Base-by-base conservation (phyloP, 495 filamentous ascomycete genomes). In the Talaromyces liani region DNA sequence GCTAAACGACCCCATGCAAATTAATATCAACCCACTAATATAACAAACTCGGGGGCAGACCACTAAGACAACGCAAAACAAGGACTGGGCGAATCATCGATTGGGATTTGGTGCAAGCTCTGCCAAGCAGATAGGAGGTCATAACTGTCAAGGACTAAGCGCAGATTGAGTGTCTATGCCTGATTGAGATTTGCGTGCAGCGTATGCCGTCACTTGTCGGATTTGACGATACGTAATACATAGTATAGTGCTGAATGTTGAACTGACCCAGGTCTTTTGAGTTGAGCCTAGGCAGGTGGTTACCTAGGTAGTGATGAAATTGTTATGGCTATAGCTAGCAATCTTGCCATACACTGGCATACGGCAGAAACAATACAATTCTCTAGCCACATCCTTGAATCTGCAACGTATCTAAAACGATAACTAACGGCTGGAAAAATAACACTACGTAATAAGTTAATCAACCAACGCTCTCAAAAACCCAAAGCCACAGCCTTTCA, bases 191-290 rank as follows among this genome's bases (percentile, higher is more conserved):
- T 27, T 60, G 9, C 58, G 12, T 60, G 58, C 58, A 60, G 58
- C 34, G 6, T 20, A 27, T 60, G 58, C 58, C 58, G 58, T 60
- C 58, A 60, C 56, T 39, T 58, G 36, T 55, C 51, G 16, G 25
- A 55, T 20, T 55, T 16, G 51, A 27, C n/a, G n/a, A n/a, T n/a
- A n/a, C n/a, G n/a, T n/a, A n/a, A n/a, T n/a, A n/a, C n/a, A n/a
- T n/a, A n/a, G n/a, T n/a, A 54, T 47, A 5, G 14, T 18, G 41
- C 41, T 12, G 34, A 5, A 39, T 39, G 12, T 5, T 39, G 10
- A 12, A 34, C 1, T 34, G 25, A 4, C 25, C 25, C 25, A n/a
- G n/a, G n/a, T n/a, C n/a, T n/a, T n/a, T n/a, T n/a, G n/a, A n/a
- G n/a, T n/a, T n/a, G n/a, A n/a, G n/a, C n/a, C n/a, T n/a, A n/a